Evolutionary conservation across 192 early-diverging fungal species (phyloP).

Genomic region (Coemansia sp.): DNA sequence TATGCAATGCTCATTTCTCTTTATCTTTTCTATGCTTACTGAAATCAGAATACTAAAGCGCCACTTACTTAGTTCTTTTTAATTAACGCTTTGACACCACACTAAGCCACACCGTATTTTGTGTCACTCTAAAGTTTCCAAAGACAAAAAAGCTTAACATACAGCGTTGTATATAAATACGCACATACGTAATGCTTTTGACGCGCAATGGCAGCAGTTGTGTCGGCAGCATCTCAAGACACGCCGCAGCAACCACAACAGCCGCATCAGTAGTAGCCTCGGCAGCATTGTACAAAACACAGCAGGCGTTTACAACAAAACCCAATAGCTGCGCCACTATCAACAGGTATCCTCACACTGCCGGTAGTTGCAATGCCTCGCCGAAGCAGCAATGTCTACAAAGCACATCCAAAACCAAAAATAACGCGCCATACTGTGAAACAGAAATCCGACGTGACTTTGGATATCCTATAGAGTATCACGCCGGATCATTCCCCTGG

Average conservation of each 20-base stretch:
- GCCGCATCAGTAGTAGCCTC: neutral
- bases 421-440: slow-evolving; percentile 2
- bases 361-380: neutral
- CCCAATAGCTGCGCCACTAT: neutral
- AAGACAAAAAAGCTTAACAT: too few relatives aligned
- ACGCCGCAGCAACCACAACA: neutral
- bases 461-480: slow-evolving; percentile 35
- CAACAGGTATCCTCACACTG: neutral
- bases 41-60: too few relatives aligned
- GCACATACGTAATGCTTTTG: too few relatives aligned
- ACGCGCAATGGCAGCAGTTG: too few relatives aligned
- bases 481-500: slow-evolving; percentile 44
- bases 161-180: too few relatives aligned
- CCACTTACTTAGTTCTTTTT: too few relatives aligned
- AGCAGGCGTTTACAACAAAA: neutral
- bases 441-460: slow-evolving; percentile 17
- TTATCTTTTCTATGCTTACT: too few relatives aligned
- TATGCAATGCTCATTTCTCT: too few relatives aligned
- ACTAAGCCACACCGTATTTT: too few relatives aligned
- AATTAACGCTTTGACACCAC: too few relatives aligned
- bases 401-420: neutral
- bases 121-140: too few relatives aligned
- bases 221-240: too few relatives aligned
- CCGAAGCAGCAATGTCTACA: neutral
- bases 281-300: neutral